These are phyloP conservation scores for Irineochytrium annulatum DNA, from an alignment of 192 early-diverging fungal species.

Conservation along the genomic window DNA sequence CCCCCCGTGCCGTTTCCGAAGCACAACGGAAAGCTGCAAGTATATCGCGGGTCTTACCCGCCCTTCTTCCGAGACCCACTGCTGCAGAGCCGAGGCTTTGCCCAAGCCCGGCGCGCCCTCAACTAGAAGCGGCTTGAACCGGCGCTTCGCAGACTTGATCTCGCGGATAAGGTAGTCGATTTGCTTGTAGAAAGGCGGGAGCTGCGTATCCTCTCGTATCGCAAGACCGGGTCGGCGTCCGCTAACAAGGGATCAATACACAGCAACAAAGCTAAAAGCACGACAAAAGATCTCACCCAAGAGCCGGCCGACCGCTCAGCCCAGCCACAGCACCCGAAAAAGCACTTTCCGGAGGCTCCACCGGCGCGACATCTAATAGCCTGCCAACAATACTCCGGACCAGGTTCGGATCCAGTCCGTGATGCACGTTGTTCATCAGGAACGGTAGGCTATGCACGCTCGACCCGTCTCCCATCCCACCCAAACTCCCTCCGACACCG, in stretches of 20 bases:
- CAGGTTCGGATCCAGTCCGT: background rate
- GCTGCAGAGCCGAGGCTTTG: conserved; percentile 25
- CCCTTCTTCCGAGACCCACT: conserved; percentile 14
- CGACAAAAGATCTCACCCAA: background rate
- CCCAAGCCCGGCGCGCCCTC: conserved; percentile 38
- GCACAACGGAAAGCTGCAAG: conserved; percentile 18
- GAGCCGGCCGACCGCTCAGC: conserved; percentile 1
- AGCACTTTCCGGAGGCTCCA: conserved; percentile 8
- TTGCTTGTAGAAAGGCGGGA: conserved; percentile 32
- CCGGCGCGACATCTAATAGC: conserved; percentile 1
- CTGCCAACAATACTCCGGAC: conserved; percentile 6
- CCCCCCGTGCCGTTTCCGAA: conserved; percentile 29
- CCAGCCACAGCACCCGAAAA: conserved; percentile 6
- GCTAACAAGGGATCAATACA: background rate
- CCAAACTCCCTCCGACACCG: background rate
- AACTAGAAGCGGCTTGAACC: conserved; percentile 21
- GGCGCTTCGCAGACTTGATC: conserved; percentile 17
- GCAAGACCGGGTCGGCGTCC: background rate
- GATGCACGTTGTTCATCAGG: background rate
- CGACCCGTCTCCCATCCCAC: background rate
- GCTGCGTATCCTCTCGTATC: conserved; percentile 7
- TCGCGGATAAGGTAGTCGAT: conserved; percentile 25
- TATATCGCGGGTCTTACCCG: conserved; percentile 27
- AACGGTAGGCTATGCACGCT: background rate
- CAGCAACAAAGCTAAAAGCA: background rate